These are phyloP conservation scores for Brassica carinata DNA, from an alignment of 345 rosid species.

Conservation along the genomic window DNA sequence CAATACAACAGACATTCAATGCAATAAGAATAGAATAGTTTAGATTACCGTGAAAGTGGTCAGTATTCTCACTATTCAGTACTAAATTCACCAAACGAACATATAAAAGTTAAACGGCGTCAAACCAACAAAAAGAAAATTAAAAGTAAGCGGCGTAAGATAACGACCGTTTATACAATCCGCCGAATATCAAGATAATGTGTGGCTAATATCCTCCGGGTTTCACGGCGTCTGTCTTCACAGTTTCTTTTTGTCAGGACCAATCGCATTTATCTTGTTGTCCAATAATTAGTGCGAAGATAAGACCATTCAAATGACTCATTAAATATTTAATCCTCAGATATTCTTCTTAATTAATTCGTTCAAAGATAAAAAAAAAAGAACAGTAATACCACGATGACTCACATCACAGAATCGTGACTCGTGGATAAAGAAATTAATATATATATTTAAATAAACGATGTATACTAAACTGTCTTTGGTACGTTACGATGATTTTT, in stretches of 20 bases:
- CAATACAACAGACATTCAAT: slow-evolving; percentile 37
- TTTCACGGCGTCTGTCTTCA: slow-evolving; percentile 37
- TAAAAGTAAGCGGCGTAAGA: slow-evolving; percentile 14
- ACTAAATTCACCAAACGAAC: neutral
- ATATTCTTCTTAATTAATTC: neutral
- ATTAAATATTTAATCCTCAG: neutral
- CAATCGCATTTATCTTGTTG: slow-evolving; percentile 23
- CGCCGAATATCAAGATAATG: neutral
- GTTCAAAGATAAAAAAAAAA: neutral
- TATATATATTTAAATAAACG: neutral
- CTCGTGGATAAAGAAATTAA: neutral
- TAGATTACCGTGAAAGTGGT: slow-evolving; percentile 27
- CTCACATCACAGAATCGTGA: neutral
- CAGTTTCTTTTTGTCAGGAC: slow-evolving; percentile 24
- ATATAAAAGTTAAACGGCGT: neutral
- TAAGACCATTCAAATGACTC: slow-evolving; percentile 22
- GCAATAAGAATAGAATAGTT: slow-evolving; percentile 14
- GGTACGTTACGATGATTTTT: neutral
- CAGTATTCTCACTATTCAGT: neutral
- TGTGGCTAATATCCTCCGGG: slow-evolving; percentile 29
- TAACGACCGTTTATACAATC: slow-evolving; percentile 26
- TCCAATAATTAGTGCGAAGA: slow-evolving; percentile 12
- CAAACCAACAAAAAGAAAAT: neutral
- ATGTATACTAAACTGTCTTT: neutral
- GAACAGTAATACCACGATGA: neutral